Evolutionary conservation across 768 basidiomycete species (phyloP), one percentile per base, ranked within the genome.

Genomic region (Lentinula guzmanii): DNA sequence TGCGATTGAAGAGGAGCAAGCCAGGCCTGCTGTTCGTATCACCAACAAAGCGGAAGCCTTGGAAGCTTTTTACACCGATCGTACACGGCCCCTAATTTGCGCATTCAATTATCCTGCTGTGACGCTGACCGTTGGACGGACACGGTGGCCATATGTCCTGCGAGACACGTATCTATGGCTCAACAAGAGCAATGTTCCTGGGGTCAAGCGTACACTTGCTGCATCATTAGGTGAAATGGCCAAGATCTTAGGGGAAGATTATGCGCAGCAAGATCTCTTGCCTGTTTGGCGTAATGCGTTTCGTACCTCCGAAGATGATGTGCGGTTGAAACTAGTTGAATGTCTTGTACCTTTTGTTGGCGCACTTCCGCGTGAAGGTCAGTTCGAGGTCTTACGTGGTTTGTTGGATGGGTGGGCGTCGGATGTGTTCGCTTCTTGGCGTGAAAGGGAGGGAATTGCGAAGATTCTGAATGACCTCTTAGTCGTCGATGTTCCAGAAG

Each of bases 31-130:
- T 21, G 64, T 65, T 5, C 55, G 64, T 53, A 58, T 34, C 39
- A 4, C 50, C 43, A 43, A 35, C 46, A 50, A 60, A 39, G 58
- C 60, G 5, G 63, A 60, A 43, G 65, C 74, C 48, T 61, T 79
- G 63, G 79, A 81, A 60, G 72, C 75, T 39, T 82, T 85, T 67
- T 82, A 79, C 67, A 77, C 80, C 42, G 89, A 93, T 69, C 83
- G 86, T 3, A 82, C 87, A 53, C 85, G 92, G 10, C 83, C 89
- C 1, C 76, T 92, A 21, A 85, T 92, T 46, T 90, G 89, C 70
- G 91, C 91, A 5, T 94, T 93, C 75, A 93, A 97, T 74, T 90
- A 91, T 69, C 96, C 96, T 24, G 95, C 94, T 5, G 91, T 98
- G 7, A 85, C 87, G 3, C 79, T 94, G 5, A 90, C 94, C 0